Conservation (phyloP, 441 rosid genomes). For the Erodium chrysanthum region DNA sequence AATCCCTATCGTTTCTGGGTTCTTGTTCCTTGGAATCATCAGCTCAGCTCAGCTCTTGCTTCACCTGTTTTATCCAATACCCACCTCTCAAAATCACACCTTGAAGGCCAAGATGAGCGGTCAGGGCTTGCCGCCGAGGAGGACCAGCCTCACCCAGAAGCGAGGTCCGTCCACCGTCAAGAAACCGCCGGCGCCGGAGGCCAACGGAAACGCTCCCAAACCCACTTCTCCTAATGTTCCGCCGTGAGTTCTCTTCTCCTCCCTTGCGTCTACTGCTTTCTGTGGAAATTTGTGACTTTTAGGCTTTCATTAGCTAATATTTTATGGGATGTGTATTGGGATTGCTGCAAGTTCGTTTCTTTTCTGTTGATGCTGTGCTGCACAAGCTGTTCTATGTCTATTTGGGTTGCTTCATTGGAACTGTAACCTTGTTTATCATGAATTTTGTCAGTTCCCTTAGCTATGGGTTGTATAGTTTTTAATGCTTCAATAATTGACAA, state of each 20-base stretch:
- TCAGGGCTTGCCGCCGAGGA: slow-evolving; percentile 36
- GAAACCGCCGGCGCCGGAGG: slow-evolving; percentile 39
- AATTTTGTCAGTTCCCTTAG: neutral
- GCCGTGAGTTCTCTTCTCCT: neutral
- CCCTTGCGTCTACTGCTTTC: too few relatives aligned
- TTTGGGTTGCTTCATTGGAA: neutral
- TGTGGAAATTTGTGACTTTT: neutral
- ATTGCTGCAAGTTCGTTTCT: neutral
- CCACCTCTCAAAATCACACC: neutral
- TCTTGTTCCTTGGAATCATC: neutral
- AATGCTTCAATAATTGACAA: neutral
- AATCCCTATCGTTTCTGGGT: neutral
- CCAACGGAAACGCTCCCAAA: slow-evolving; percentile 34
- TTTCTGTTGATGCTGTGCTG: neutral
- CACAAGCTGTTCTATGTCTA: too few relatives aligned
- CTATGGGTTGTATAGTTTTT: neutral
- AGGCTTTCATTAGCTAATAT: neutral
- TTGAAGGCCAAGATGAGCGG: slow-evolving; percentile 35
- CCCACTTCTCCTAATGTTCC: slow-evolving; percentile 36
- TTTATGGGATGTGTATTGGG: neutral
- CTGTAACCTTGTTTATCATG: neutral
- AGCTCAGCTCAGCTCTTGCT: neutral
- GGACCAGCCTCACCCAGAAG: slow-evolving; percentile 33
- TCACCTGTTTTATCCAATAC: neutral
- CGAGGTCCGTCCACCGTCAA: slow-evolving; percentile 38